These are phyloP conservation scores for Platanthera zijinensis DNA, from an alignment of 106 monocot genomes.

Conservation along the genomic window DNA sequence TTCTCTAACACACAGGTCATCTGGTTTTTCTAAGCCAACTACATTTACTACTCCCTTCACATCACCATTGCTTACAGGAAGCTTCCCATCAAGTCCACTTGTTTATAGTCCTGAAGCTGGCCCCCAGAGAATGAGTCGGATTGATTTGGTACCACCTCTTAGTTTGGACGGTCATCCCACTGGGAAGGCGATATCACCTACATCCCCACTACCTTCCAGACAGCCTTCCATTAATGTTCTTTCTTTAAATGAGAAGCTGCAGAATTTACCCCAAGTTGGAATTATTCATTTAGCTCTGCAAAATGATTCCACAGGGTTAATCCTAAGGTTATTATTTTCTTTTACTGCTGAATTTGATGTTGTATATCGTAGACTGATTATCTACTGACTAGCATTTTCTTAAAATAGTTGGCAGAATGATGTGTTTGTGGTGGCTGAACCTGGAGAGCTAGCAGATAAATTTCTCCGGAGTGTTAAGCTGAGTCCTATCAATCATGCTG, in stretches of 20 bases:
- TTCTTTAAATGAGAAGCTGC: conserved; percentile 72
- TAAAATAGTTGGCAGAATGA: conserved; percentile 94
- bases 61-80: conserved; percentile 86
- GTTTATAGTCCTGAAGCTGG: conserved; percentile 74
- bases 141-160: conserved; percentile 81
- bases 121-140: conserved; percentile 42
- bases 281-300: conserved; percentile 90
- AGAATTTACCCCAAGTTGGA: conserved; percentile 83
- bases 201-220: conserved; percentile 49
- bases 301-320: conserved; percentile 88
- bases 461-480: conserved; percentile 80
- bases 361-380: not conserved
- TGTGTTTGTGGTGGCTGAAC: conserved; percentile 98
- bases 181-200: conserved; percentile 47
- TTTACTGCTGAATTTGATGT: not conserved
- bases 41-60: conserved; percentile 62
- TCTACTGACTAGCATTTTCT: not conserved
- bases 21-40: conserved; percentile 44
- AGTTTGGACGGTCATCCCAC: conserved; percentile 68
- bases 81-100: conserved; percentile 93
- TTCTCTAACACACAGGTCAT: conserved; percentile 28
- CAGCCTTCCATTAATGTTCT: conserved; percentile 55
- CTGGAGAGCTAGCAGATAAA: conserved; percentile 87
- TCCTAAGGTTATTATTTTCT: conserved; percentile 59
- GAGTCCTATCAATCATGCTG: conserved; percentile 53